Evolutionary conservation across 2,329 filamentous ascomycete species (phyloP).

Genomic region (Alternaria arborescens): DNA sequence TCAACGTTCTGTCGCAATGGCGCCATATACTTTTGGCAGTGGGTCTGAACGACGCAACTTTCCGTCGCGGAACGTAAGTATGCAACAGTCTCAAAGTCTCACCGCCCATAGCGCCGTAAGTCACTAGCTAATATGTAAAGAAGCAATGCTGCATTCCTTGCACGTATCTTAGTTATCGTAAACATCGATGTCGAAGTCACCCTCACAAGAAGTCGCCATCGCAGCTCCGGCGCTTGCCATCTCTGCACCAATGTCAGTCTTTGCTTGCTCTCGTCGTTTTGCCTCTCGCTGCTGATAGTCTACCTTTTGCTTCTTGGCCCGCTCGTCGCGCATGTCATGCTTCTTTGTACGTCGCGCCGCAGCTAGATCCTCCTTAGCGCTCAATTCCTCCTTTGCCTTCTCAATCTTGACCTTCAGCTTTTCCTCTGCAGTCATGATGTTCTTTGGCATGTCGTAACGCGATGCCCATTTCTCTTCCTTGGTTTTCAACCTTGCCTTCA

Average conservation of each 20-base stretch:
- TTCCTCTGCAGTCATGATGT: not conserved
- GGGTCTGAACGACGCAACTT: not conserved
- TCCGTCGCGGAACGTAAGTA: not conserved
- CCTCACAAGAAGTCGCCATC: not conserved
- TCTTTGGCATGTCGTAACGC: too few species aligned
- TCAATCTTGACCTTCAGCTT: not conserved
- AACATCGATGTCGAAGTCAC: constrained; percentile 4
- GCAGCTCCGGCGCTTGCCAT: not conserved
- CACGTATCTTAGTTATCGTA: not conserved
- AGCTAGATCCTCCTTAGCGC: not conserved
- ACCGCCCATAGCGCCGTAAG: not conserved
- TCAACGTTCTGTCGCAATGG: not conserved
- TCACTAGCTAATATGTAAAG: not conserved
- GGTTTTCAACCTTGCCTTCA: too few species aligned
- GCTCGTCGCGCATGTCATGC: not conserved
- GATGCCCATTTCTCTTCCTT: too few species aligned
- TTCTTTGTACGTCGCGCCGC: not conserved
- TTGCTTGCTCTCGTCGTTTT: not conserved
- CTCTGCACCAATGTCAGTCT: not conserved
- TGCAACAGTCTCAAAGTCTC: not conserved
- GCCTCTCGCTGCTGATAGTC: not conserved
- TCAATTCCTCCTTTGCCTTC: not conserved
- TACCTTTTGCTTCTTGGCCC: not conserved
- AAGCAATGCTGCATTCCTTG: not conserved
- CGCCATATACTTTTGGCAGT: not conserved